Percentiles rank a stretch among this genome's conserved stretches.
These are phyloP conservation scores for Pichia sp. DNA, from an alignment of 1,139 yeast genomes.

Conservation along the genomic window DNA sequence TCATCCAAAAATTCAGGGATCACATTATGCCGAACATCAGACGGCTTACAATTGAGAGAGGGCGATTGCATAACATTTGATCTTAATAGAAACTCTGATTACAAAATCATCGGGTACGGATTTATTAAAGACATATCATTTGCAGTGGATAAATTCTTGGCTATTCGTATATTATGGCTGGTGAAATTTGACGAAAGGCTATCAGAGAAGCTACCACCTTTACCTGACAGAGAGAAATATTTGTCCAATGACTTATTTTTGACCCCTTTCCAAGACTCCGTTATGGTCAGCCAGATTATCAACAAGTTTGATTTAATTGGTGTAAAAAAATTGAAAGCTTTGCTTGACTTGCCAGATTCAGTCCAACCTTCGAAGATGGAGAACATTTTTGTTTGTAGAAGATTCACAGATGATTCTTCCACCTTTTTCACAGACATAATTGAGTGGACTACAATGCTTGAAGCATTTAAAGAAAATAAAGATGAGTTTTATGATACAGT, in stretches of 20 bases:
- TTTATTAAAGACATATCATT: constrained; percentile 40
- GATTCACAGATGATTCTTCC: constrained; percentile 38
- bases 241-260: constrained; percentile 39
- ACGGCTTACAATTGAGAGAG: constrained; percentile 37
- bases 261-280: constrained; percentile 38
- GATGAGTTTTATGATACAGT: constrained; percentile 33
- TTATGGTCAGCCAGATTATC: constrained; percentile 34
- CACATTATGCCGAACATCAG: constrained; percentile 28
- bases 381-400: constrained; percentile 36
- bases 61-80: constrained; percentile 40
- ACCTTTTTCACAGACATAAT: constrained; percentile 32
- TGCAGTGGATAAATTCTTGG: constrained; percentile 40
- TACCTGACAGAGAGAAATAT: constrained; percentile 5
- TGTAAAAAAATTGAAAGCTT: constrained; percentile 20
- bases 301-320: constrained; percentile 38
- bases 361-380: constrained; percentile 11
- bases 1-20: constrained; percentile 14
- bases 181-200: constrained; percentile 26
- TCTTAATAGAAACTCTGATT: not conserved
- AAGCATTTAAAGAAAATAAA: constrained; percentile 27
- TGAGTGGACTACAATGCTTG: constrained; percentile 36
- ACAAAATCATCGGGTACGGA: constrained; percentile 27
- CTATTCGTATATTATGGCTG: constrained; percentile 40
- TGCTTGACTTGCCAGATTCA: constrained; percentile 34
- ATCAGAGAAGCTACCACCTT: constrained; percentile 22